A percentile compares a stretch with the other conserved stretches of the same genome.
Evolutionary conservation across 1,284 basidiomycete genomes (phyloP).

Genomic region (Microstroma glucosiphilum): DNA sequence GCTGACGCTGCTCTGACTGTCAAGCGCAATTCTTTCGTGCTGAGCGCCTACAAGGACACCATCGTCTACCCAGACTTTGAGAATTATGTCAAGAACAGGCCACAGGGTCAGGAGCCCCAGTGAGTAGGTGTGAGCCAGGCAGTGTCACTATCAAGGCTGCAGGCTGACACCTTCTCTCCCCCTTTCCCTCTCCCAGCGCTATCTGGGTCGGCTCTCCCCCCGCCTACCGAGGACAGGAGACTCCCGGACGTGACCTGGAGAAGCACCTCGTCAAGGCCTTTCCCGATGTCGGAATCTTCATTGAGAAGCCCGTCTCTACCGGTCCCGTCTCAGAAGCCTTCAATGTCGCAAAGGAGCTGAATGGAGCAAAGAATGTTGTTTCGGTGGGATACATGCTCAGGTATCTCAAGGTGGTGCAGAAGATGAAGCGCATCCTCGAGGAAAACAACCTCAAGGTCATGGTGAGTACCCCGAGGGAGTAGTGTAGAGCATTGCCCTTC

Average conservation of each 20-base stretch:
- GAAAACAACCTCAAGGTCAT: slow-evolving; percentile 95
- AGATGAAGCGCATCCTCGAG: slow-evolving; percentile 88
- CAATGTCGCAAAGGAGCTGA: slow-evolving; percentile 47
- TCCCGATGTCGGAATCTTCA: slow-evolving; percentile 67
- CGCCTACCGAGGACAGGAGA: slow-evolving; percentile 64
- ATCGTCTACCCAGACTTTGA: slow-evolving; percentile 80
- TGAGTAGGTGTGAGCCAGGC: slow-evolving; percentile 17
- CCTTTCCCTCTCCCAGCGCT: slow-evolving; percentile 53
- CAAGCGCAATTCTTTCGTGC: slow-evolving; percentile 90
- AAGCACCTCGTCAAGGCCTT: slow-evolving; percentile 80
- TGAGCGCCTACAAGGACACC: slow-evolving; percentile 85
- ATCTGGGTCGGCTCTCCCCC: slow-evolving; percentile 88
- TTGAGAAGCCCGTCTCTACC: slow-evolving; percentile 90
- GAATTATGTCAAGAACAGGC: slow-evolving; percentile 62
- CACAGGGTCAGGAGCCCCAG: slow-evolving; percentile 47
- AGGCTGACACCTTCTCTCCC: background rate
- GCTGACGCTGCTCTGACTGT: slow-evolving; percentile 73
- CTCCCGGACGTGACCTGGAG: slow-evolving; percentile 74
- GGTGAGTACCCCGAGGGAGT: slow-evolving; percentile 69
- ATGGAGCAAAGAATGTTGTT: slow-evolving; percentile 60
- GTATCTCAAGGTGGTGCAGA: slow-evolving; percentile 68
- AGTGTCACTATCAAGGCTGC: background rate
- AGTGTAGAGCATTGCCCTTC: slow-evolving; percentile 81
- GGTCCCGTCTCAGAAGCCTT: slow-evolving; percentile 60
- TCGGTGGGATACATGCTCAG: slow-evolving; percentile 71